Evolutionary conservation across 1,284 basidiomycete species (phyloP), one percentile per base, ranked within the genome.

Genomic region (Volvariella surrecta): DNA sequence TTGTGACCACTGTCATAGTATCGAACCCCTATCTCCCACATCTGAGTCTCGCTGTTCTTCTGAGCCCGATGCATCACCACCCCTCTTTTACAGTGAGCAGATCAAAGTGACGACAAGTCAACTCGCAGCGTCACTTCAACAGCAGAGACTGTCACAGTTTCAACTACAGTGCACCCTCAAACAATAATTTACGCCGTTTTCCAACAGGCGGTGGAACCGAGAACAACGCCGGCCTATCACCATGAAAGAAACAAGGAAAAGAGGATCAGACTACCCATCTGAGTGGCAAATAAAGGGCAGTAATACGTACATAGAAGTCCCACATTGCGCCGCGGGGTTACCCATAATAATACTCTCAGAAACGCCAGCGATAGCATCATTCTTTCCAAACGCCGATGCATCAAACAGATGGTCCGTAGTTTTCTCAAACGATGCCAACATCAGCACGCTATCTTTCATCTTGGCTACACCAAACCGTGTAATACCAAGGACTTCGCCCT

Each of bases 311-410:
- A 95, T 83, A 0, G 92, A 95, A 17, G 95, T 98, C 20, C 95
- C 95, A 56, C 94, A 94, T 50, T 83, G 88, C 16, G 92, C 85
- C 0, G 94, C 92, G n/a, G 94, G 87, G 56, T 96, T 97, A 24
- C 96, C 95, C 91, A 99, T 96, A 61, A 99, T 99, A 62, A 99
- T 99, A 60, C 94, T 97, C 63, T 99, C 96, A 15, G 93, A 97
- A 0, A 99, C 95, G 46, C 96, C 96, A 28, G 91, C 82, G 47
- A 99, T 96, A 45, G 78, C 80, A 58, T 99, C 96, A 44, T 84
- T 92, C 67, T 99, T 98, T 15, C 93, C 92, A 61, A 86, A 96
- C 7, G 96, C 86, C 3, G 96, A 89, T 1, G 96, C 96, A 57
- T 99, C 94, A 64, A 99, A 99, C 49, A 99, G 67, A 62, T 99